Evolutionary conservation across 352 stramenopile genomes (phyloP), one percentile per base, ranked within the genome.

Genomic region (Phytophthora ramorum): DNA sequence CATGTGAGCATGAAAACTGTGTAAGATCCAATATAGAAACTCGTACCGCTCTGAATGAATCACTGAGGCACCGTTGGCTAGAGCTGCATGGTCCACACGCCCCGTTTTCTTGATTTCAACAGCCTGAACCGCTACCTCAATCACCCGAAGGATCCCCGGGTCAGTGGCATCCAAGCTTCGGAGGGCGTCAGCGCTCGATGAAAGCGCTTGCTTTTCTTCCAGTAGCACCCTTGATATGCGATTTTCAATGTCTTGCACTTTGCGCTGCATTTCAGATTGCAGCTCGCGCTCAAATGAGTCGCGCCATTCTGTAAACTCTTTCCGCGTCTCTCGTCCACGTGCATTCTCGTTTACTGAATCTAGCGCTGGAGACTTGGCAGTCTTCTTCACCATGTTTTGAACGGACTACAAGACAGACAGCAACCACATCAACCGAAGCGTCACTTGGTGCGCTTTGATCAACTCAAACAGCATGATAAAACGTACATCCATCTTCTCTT

Each of bases 31-130:
- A 40, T 16, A 4, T n/a, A 16, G 9, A 40, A 46, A 46, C 6
- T 30, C 69, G 8, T 63, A 92, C 87, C 73, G 75, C 54, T 87
- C 71, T 12, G 76, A 83, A 52, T 79, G 73, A 46, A 93, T 73
- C 32, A 95, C 75, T 0, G 56, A 66, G 1, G 83, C 85, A 16
- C 85, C 85, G 49, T 93, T 93, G 2, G 77, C 79, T 34, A 93
- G 70, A 14, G 82, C 77, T 28, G 85, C 85, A 58, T 89, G 75
- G 57, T 93, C 85, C 16, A 88, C 78, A 16, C 79, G 79, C 0
- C 79, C 82, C 3, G 69, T 68, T 59, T 81, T 87, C 56, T 87
- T 84, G 17, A 81, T 79, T 28, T 91, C 83, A 50, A 91, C 70
- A 19, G 69, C 72, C n/a, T 86, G 67, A 19, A 91, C 69, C 13